Evolutionary conservation across 2,329 filamentous ascomycete genomes (phyloP), one percentile per base, ranked within the genome.

Genomic region (Hirsutella rhossiliensis): DNA sequence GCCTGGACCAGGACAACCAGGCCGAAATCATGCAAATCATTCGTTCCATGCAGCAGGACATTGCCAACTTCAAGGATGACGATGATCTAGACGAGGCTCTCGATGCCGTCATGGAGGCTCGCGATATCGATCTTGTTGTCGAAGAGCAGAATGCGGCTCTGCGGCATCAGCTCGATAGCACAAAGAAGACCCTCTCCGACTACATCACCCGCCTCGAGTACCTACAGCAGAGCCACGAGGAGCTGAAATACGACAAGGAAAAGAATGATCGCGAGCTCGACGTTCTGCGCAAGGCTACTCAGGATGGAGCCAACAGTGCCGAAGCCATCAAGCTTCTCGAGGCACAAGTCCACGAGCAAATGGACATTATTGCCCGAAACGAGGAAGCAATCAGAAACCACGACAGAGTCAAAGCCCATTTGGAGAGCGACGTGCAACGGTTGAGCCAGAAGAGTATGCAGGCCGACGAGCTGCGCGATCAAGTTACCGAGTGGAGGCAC

Each of bases 311-410:
- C 60, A 67, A 66, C 59, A 75, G 65, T 56, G 71, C 65, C 19
- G 67, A 72, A 44, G 64, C 71, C 41, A 71, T 78, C 49, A 66
- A 67, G 61, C 62, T 70, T 47, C 64, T 83, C 52, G 68, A 80
- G 51, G 63, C 66, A 38, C 73, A 74, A 50, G 65, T 82, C 20
- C 73, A 75, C 36, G 78, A 87, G 52, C 79, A 84, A 54, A 80
- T 86, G 58, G 73, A 82, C 46, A 68, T 87, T 41, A 88, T 89
- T 55, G 78, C 79, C 34, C 56, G 57, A 30, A 74, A 70, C 20
- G 76, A 87, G 52, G 84, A 89, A 58, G 52, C 48, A n/a, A 65
- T 66, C 41, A 59, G 62, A 11, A 57, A 53, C 20, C 56, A 62
- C 44, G 56, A 62, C 38, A 57, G 56, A 45, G 50, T 51, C 11